phyloP scores from a whole-genome alignment of 164 flowering plant species.

The Vitis labrusca region DNA sequence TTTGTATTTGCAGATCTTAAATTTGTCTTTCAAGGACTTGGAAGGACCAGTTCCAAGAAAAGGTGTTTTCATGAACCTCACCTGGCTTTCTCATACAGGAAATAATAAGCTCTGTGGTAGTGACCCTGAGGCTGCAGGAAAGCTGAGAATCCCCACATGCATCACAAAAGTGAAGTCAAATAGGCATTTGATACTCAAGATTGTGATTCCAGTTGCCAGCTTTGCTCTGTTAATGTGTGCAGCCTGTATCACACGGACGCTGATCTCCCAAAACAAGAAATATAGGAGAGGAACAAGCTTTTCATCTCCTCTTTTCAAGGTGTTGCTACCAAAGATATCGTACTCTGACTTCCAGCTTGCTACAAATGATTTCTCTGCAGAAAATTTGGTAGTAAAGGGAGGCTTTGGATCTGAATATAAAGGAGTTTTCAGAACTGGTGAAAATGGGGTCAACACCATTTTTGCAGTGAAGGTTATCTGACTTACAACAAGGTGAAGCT shows the following conservation, averaged over 20 bases:
- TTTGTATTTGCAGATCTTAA: not conserved
- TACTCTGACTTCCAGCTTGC: slow-evolving; percentile 2
- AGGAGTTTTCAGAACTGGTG: not conserved
- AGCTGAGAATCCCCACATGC: too few species aligned
- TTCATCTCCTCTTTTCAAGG: not conserved
- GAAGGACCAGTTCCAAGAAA: slow-evolving; percentile 8
- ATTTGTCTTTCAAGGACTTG: slow-evolving; percentile 9
- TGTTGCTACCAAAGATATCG: not conserved
- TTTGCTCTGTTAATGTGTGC: too few species aligned
- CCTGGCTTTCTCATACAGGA: slow-evolving; percentile 3
- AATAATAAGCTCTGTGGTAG: not conserved
- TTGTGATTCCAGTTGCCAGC: too few species aligned
- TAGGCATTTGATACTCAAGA: too few species aligned
- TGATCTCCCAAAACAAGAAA: slow-evolving; percentile 2
- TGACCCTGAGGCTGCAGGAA: too few species aligned
- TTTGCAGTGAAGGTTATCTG: slow-evolving; percentile 11
- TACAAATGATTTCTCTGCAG: not conserved
- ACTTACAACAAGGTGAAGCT: slow-evolving; percentile 13
- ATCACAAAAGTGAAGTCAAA: too few species aligned
- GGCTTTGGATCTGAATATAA: slow-evolving; percentile 14
- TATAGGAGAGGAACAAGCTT: not conserved
- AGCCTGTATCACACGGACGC: too few species aligned
- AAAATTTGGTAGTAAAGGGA: slow-evolving; percentile 11
- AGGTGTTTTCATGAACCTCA: not conserved
- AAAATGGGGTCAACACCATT: not conserved